These are phyloP conservation scores for Fusarium tupiense DNA, from an alignment of 2,329 filamentous ascomycete species.

Conservation along the genomic window DNA sequence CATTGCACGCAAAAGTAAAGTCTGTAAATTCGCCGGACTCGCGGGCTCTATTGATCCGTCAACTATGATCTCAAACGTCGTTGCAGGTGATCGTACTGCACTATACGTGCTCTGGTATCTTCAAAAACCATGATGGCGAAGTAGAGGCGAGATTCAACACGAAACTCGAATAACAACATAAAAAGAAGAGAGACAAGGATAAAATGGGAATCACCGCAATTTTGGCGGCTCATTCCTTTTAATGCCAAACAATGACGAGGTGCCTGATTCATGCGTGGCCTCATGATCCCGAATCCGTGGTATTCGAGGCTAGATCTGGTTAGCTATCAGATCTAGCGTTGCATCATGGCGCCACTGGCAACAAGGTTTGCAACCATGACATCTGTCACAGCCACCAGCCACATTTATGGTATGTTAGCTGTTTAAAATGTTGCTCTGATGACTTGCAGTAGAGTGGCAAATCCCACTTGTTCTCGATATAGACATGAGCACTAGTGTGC, in stretches of 20 bases:
- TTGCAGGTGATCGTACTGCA: background rate
- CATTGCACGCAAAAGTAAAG: background rate
- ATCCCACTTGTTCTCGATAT: fast-evolving
- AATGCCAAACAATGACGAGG: background rate
- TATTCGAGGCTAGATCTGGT: background rate
- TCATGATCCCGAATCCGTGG: background rate
- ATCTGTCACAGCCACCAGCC: background rate
- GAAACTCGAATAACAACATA: background rate
- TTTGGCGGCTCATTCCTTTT: background rate
- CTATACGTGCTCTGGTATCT: background rate
- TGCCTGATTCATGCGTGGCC: conserved; percentile 7
- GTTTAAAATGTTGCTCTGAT: no score
- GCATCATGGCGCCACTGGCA: conserved; percentile 6
- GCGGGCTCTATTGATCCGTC: background rate
- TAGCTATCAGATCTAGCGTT: background rate
- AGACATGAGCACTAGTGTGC: fast-evolving
- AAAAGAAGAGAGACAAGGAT: fast-evolving
- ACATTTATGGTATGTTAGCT: fast-evolving
- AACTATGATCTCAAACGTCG: background rate
- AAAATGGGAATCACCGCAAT: fast-evolving
- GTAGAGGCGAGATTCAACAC: no score
- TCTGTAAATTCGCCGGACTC: conserved; percentile 1
- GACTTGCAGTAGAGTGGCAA: fast-evolving
- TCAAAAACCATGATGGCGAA: background rate
- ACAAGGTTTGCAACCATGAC: background rate